Conservation (phyloP, 202 grass and related monocot genomes). For the Eragrostis tef region DNA sequence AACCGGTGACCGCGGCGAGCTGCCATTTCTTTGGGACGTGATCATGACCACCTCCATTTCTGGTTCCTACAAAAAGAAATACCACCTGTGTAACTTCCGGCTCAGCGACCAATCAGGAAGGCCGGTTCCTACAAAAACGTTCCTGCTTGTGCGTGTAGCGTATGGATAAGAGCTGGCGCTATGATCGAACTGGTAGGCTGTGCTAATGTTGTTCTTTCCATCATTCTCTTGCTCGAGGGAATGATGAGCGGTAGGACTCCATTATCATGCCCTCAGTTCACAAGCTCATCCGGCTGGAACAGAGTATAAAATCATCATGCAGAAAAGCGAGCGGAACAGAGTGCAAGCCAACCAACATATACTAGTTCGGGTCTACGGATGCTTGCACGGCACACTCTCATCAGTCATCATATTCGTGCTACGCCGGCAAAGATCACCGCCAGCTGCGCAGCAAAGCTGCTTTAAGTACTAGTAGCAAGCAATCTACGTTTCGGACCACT, state of each 20-base stretch:
- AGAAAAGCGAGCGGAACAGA: no score
- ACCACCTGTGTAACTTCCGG: no score
- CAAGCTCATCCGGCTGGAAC: no score
- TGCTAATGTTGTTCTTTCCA: not conserved
- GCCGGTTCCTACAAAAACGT: no score
- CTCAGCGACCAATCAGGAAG: no score
- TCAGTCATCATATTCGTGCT: not conserved
- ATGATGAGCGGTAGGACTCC: not conserved
- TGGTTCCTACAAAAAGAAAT: no score
- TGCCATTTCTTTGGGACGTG: not conserved
- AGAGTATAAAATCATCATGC: not conserved
- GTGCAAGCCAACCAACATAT: not conserved
- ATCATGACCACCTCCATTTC: not conserved
- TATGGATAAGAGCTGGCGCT: not conserved
- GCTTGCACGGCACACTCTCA: not conserved
- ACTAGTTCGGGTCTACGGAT: no score
- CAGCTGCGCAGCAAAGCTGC: not conserved
- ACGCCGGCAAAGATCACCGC: not conserved
- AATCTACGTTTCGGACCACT: not conserved
- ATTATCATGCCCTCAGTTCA: not conserved
- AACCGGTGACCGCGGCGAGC: not conserved
- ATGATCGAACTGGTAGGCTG: not conserved
- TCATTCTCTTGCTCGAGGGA: not conserved
- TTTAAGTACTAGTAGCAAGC: not conserved
- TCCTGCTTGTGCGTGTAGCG: no score